Evolutionary conservation across 805 yeast species (phyloP).

Genomic region (Suhomyces sp.): DNA sequence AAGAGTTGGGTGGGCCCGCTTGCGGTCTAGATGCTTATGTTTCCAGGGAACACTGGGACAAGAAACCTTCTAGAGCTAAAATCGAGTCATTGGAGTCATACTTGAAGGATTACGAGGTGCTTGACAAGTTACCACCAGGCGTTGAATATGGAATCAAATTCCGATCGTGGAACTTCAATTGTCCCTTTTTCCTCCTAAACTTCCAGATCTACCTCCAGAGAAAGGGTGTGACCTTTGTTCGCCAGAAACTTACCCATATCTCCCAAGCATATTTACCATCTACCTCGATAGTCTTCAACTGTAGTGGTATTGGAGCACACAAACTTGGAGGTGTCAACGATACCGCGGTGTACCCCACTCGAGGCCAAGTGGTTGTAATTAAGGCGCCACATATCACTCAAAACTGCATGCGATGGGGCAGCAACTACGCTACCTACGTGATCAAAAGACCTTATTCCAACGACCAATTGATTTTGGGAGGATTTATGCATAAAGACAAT

Average conservation of each 20-base stretch:
- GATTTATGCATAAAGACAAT: conserved; percentile 63
- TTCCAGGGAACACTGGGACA: conserved; percentile 63
- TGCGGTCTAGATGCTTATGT: conserved; percentile 56
- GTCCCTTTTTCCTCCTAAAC: conserved; percentile 58
- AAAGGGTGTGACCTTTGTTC: conserved; percentile 52
- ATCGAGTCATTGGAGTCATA: conserved; percentile 48
- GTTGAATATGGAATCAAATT: conserved; percentile 55
- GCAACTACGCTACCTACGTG: conserved; percentile 57
- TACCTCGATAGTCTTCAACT: conserved; percentile 61
- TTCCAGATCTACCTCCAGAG: conserved; percentile 44
- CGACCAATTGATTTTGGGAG: conserved; percentile 73
- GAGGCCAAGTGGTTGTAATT: conserved; percentile 79
- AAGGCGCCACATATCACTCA: conserved; percentile 66
- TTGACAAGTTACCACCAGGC: conserved; percentile 50
- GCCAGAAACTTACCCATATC: conserved; percentile 50
- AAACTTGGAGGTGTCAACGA: conserved; percentile 67
- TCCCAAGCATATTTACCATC: conserved; percentile 48
- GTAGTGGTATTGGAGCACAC: conserved; percentile 73
- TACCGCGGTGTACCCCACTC: conserved; percentile 59
- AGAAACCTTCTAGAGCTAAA: conserved; percentile 45
- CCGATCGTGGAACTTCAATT: conserved; percentile 68
- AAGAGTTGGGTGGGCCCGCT: conserved; percentile 47
- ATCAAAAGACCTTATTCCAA: conserved; percentile 70
- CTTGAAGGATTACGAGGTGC: conserved; percentile 43
- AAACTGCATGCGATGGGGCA: conserved; percentile 63